Evolutionary conservation across 495 filamentous ascomycete species (phyloP).

Genomic region (Geoglossum glabrum): DNA sequence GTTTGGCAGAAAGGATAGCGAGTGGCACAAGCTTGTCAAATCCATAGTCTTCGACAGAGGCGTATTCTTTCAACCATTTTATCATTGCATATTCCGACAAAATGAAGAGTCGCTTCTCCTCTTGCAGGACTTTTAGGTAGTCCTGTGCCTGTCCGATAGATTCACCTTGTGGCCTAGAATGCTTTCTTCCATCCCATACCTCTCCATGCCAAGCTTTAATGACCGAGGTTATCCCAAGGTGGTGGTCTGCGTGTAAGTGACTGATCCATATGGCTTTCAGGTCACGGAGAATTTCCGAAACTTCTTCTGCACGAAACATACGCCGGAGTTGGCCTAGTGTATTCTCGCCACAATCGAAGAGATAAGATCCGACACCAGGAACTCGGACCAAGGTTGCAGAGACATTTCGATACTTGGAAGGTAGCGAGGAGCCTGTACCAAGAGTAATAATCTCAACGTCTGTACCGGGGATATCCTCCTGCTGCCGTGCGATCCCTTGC

Average conservation of each 20-base stretch:
- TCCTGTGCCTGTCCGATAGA: not conserved
- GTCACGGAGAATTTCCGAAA: constrained; percentile 50
- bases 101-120: constrained; percentile 33
- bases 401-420: constrained; percentile 89
- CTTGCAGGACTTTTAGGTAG: constrained; percentile 14
- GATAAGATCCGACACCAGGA: constrained; percentile 62
- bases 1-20: not conserved
- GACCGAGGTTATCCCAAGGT: constrained; percentile 60
- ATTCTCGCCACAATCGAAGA: constrained; percentile 84
- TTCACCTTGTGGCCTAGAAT: not conserved
- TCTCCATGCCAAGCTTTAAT: constrained; percentile 56
- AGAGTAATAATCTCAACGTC: constrained; percentile 70
- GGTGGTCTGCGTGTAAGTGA: constrained; percentile 91
- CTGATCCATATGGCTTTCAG: constrained; percentile 82
- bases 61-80: constrained; percentile 56
- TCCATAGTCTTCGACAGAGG: constrained; percentile 56
- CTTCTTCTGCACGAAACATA: constrained; percentile 37
- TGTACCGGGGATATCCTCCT: constrained; percentile 38
- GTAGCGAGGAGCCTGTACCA: constrained; percentile 74
- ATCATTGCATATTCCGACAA: constrained; percentile 45
- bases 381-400: constrained; percentile 69
- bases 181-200: constrained; percentile 19
- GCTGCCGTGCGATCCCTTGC: constrained; percentile 14
- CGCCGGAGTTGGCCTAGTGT: constrained; percentile 82
- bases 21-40: constrained; percentile 34